phyloP scores from a whole-genome alignment of 2,329 filamentous ascomycete genomes.

The Tolypocladium endophyticum region DNA sequence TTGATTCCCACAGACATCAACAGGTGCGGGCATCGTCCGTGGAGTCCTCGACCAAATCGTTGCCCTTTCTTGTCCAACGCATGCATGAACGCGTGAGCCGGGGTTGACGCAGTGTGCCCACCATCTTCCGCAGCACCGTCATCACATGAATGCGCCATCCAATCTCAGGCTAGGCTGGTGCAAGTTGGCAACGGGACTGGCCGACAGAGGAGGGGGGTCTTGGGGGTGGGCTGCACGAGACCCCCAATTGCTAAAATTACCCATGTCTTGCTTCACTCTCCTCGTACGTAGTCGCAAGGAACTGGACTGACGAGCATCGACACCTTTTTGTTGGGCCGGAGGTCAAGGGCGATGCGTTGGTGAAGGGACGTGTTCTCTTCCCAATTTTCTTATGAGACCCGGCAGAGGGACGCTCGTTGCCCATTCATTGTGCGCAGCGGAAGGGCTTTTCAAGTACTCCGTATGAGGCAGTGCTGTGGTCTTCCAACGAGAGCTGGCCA shows the following conservation, averaged over 20 bases:
- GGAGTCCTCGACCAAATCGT: neutral
- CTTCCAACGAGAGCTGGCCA: neutral
- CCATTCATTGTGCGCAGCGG: neutral
- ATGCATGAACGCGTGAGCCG: neutral
- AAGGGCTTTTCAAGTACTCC: neutral
- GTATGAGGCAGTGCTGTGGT: neutral
- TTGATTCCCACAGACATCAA: neutral
- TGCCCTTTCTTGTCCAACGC: neutral
- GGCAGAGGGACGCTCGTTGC: neutral
- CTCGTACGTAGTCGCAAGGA: neutral
- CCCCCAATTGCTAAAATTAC: neutral
- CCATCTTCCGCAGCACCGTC: neutral
- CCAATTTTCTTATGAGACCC: neutral
- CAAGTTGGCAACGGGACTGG: neutral
- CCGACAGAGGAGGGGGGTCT: neutral
- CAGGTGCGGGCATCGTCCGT: neutral
- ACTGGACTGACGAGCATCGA: neutral
- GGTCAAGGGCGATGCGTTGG: neutral
- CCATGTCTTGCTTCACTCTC: neutral
- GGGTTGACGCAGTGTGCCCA: neutral
- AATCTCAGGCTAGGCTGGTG: neutral
- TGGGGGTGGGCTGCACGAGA: neutral
- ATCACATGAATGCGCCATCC: neutral
- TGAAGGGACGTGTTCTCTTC: neutral
- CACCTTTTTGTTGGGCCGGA: neutral